These are phyloP conservation scores for Fomitiporia mediterranea DNA, from an alignment of 1,284 basidiomycete genomes.

Conservation along the genomic window DNA sequence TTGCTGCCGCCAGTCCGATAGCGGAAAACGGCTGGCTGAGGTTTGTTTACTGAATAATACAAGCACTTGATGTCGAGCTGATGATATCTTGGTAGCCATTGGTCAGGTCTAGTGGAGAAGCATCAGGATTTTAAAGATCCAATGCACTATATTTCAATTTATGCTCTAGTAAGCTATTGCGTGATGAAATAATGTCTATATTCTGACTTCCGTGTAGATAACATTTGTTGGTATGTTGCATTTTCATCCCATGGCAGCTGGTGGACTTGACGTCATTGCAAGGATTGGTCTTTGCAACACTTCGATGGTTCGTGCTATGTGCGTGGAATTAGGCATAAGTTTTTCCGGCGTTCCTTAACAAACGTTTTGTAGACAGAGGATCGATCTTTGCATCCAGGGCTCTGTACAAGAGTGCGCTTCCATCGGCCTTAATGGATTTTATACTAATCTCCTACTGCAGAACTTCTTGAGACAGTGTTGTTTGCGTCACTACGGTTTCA, in stretches of 20 bases:
- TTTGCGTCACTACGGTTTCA: conserved; percentile 93
- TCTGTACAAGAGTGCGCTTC: conserved; percentile 61
- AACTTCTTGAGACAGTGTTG: conserved; percentile 77
- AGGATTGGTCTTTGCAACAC: conserved; percentile 62
- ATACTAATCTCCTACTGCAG: conserved; percentile 33
- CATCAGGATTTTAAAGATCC: conserved; percentile 42
- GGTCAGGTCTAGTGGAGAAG: conserved; percentile 51
- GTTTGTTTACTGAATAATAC: conserved; percentile 32
- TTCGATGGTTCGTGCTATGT: conserved; percentile 69
- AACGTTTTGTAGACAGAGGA: conserved; percentile 52
- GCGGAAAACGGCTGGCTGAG: conserved; percentile 81
- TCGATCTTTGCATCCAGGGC: conserved; percentile 64
- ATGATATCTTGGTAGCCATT: conserved; percentile 41
- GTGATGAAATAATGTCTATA: conserved; percentile 13
- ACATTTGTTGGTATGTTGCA: conserved; percentile 34
- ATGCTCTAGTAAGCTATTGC: conserved; percentile 51
- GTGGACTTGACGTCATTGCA: neutral
- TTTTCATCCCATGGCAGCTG: neutral
- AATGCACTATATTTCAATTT: conserved; percentile 73
- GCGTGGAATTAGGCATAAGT: no score
- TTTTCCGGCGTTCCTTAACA: no score
- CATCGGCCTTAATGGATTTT: conserved; percentile 17
- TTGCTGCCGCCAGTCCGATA: conserved; percentile 72
- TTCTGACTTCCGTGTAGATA: conserved; percentile 30
- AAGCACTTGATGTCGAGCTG: no score